These are phyloP conservation scores for Kazachstania psychrophila DNA, from an alignment of 805 yeast genomes.

Conservation along the genomic window DNA sequence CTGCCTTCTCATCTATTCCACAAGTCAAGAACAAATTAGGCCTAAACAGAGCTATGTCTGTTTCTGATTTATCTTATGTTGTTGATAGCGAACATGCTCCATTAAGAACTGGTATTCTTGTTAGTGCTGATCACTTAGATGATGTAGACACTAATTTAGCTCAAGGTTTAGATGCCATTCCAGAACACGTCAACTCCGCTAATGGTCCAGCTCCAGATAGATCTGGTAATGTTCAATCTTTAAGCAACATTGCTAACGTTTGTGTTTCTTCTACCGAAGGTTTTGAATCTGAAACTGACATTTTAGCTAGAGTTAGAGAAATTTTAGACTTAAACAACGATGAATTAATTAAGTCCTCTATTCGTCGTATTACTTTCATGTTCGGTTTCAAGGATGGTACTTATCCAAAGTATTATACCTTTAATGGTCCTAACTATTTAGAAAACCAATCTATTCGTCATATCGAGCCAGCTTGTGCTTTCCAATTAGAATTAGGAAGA, in stretches of 20 bases:
- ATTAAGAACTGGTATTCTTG: constrained; percentile 74
- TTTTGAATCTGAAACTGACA: constrained; percentile 57
- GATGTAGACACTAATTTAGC: constrained; percentile 77
- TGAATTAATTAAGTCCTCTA: constrained; percentile 58
- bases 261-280: constrained; percentile 70
- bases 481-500: constrained; percentile 91
- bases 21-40: constrained; percentile 38
- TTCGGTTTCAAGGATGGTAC: constrained; percentile 75
- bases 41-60: constrained; percentile 83
- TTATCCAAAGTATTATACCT: constrained; percentile 93
- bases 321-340: constrained; percentile 59
- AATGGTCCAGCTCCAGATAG: constrained; percentile 45
- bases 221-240: constrained; percentile 32
- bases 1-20: constrained; percentile 66
- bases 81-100: constrained; percentile 62
- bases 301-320: constrained; percentile 53
- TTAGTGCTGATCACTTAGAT: constrained; percentile 74
- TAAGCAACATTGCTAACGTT: constrained; percentile 76
- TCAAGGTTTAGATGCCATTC: constrained; percentile 66
- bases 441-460: constrained; percentile 95
- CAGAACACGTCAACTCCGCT: constrained; percentile 35
- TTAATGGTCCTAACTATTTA: constrained; percentile 73
- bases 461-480: constrained; percentile 96
- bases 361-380: constrained; percentile 90
- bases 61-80: constrained; percentile 81